Evolutionary conservation across 495 filamentous ascomycete species (phyloP).

Genomic region (Astrothelium macrocarpum): DNA sequence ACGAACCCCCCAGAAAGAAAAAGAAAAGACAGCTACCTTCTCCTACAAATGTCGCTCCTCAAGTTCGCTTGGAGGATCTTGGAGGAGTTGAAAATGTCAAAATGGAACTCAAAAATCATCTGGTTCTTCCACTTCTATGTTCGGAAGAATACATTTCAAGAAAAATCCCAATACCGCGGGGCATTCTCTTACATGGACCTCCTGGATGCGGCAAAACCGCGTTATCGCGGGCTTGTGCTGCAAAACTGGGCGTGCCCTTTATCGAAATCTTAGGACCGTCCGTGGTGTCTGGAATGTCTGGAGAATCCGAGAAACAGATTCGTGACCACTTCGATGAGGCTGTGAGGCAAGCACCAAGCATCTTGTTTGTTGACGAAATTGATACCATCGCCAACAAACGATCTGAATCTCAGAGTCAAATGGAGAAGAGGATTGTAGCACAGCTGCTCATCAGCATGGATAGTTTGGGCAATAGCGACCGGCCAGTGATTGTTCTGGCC

Average conservation of each 20-base stretch:
- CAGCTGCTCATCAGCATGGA: conserved; percentile 74
- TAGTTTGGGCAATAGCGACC: conserved; percentile 57
- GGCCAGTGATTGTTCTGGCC: conserved; percentile 86
- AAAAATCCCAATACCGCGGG: conserved; percentile 65
- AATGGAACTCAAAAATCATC: conserved; percentile 62
- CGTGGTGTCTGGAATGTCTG: conserved; percentile 87
- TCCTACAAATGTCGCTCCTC: conserved; percentile 48
- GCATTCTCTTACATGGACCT: conserved; percentile 83
- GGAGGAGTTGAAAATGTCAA: conserved; percentile 80
- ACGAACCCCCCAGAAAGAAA: conserved; percentile 56
- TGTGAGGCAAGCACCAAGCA: conserved; percentile 73
- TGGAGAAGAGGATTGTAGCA: conserved; percentile 94
- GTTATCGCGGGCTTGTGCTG: conserved; percentile 83
- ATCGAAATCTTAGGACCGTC: conserved; percentile 84
- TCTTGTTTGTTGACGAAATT: conserved; percentile 95
- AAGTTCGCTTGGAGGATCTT: conserved; percentile 64
- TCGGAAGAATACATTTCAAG: conserved; percentile 51
- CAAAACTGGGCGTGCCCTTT: conserved; percentile 74
- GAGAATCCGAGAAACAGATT: conserved; percentile 91
- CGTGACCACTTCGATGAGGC: conserved; percentile 88
- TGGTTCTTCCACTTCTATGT: conserved; percentile 67
- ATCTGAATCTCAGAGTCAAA: conserved; percentile 88
- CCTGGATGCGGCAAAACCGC: conserved; percentile 95
- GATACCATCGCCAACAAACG: conserved; percentile 92
- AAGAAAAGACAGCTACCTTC: conserved; percentile 28